Conservation (phyloP, 176 grass and related monocot species). For the Juncus effusus region DNA sequence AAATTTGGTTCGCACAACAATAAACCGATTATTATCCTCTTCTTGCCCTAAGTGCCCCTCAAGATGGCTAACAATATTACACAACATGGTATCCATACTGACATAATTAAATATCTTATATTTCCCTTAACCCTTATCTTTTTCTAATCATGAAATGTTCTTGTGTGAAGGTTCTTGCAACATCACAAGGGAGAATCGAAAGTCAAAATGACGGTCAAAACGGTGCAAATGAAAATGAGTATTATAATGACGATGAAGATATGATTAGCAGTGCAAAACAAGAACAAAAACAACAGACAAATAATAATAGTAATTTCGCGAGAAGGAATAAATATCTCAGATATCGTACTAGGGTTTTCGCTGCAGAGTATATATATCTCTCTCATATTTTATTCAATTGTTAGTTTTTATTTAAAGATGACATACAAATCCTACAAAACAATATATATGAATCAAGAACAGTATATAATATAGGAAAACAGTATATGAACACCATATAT, state of each 20-base stretch:
- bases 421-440: not conserved
- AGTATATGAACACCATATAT: too few species aligned
- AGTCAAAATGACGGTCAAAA: slow-evolving; percentile 39
- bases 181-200: slow-evolving; percentile 62
- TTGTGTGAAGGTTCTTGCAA: slow-evolving; percentile 69
- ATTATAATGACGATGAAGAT: slow-evolving; percentile 80
- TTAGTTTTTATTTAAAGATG: not conserved
- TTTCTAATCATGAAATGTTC: slow-evolving; percentile 12
- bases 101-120: too few species aligned
- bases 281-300: slow-evolving; percentile 37
- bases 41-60: slow-evolving; percentile 77
- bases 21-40: slow-evolving; percentile 78
- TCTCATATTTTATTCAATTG: slow-evolving; percentile 17
- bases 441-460: not conserved
- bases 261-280: slow-evolving; percentile 77
- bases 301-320: slow-evolving; percentile 42
- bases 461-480: too few species aligned
- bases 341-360: slow-evolving; percentile 93
- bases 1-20: slow-evolving; percentile 83
- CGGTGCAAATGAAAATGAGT: slow-evolving; percentile 46
- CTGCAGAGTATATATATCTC: slow-evolving; percentile 79
- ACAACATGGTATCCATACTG: slow-evolving; percentile 45
- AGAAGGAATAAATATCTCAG: slow-evolving; percentile 83
- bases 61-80: slow-evolving; percentile 75
- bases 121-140: not conserved